Percentiles rank a stretch among this genome's conserved stretches.
These are phyloP conservation scores for Chaetomium sp. DNA, from an alignment of 2,329 filamentous ascomycete genomes.

Conservation along the genomic window DNA sequence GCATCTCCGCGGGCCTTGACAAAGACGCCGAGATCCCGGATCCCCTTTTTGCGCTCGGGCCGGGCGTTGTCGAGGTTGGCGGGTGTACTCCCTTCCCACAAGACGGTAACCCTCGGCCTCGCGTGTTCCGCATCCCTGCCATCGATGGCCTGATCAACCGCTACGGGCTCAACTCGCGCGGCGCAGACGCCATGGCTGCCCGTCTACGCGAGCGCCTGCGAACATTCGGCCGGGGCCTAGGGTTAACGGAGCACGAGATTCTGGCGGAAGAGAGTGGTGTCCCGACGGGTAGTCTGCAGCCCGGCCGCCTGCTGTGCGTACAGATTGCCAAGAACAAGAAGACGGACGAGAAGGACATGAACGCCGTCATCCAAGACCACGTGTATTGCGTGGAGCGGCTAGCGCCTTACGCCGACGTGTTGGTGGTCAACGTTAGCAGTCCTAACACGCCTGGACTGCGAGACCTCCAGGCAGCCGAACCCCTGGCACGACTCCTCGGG, in stretches of 20 bases:
- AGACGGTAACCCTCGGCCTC: conserved; percentile 76
- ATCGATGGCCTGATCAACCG: conserved; percentile 89
- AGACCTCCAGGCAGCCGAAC: conserved; percentile 76
- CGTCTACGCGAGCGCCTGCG: conserved; percentile 71
- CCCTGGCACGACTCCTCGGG: conserved; percentile 70
- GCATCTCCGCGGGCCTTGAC: conserved; percentile 91
- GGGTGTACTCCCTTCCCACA: conserved; percentile 85
- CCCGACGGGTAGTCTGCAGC: conserved; percentile 70
- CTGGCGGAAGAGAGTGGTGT: conserved; percentile 69
- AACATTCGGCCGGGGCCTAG: conserved; percentile 64
- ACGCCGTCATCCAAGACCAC: conserved; percentile 74
- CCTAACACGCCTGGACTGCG: conserved; percentile 92
- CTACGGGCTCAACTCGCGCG: conserved; percentile 89
- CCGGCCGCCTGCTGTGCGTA: conserved; percentile 75
- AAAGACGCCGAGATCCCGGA: conserved; percentile 89
- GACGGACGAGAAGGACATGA: conserved; percentile 77
- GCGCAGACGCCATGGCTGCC: conserved; percentile 79
- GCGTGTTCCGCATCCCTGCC: conserved; percentile 78
- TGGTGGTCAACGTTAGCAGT: conserved; percentile 97
- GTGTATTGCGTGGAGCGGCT: conserved; percentile 82
- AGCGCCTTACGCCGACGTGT: conserved; percentile 82
- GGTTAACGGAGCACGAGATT: conserved; percentile 65
- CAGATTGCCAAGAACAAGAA: conserved; percentile 97
- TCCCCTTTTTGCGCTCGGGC: conserved; percentile 74
- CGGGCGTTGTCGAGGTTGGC: conserved; percentile 84